Evolutionary conservation across 2,329 filamentous ascomycete genomes (phyloP), one percentile per base, ranked within the genome.

Genomic region (Hymenoscyphus salicellus): DNA sequence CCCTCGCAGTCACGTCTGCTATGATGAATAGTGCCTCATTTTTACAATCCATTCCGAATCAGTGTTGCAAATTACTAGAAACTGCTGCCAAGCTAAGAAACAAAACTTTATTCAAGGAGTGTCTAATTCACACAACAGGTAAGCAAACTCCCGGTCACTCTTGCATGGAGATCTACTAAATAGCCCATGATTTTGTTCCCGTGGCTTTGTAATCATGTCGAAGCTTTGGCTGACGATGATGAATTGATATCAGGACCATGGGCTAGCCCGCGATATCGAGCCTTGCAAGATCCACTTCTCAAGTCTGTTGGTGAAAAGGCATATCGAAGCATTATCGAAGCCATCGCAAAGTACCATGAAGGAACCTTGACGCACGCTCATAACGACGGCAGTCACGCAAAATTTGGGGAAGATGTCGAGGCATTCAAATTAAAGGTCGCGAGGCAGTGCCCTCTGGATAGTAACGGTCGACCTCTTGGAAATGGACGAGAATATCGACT

Each of bases 91-190:
- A n/a, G 43, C 30, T 63, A 3, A 20, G 56, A 16, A 38, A 56
- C 20, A 30, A 26, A 17, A 8, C 20, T 10, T 36, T 63, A 2
- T 63, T 55, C 56, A 52, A 17, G 26, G 61, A 63, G 30, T 63
- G 61, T 36, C n/a, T 63, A 2, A 23, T 59, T 11, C 43, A 59
- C 32, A 6, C 10, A 3, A 36, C 32, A 2, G 56, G 61, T 43
- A 41, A 41, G 38, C 17, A 14, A 16, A 16, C 5, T 16, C 11
- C 5, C 17, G 11, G 11, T n/a, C n/a, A n/a, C n/a, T n/a, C n/a
- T n/a, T n/a, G 14, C 38, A n/a, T 17, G 5, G 11, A 41, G 38
- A 41, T 14, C 38, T 16, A 41, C 14, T 14, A 14, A 16, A 41
- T 17, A 32, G 7, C 4, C 4, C 30, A 32, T 32, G 4, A 3